Percentiles rank a stretch among this genome's conserved stretches.
These are phyloP conservation scores for Achlya hypogyna DNA, from an alignment of 352 stramenopile species.

Conservation along the genomic window DNA sequence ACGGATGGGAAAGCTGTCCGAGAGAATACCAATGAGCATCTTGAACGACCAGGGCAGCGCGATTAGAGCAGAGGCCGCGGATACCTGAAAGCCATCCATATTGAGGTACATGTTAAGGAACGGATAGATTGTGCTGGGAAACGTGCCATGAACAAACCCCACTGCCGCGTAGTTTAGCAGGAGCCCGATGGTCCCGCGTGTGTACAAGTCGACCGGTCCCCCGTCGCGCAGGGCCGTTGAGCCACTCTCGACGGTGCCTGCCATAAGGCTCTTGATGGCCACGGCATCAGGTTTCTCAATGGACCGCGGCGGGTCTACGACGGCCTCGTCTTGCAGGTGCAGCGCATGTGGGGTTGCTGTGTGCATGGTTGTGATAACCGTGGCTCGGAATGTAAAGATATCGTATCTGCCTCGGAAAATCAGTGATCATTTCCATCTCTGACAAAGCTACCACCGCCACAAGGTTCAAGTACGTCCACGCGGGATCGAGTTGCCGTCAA, in stretches of 20 bases:
- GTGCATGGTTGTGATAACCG: not conserved
- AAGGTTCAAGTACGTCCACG: no score
- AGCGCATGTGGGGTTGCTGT: not conserved
- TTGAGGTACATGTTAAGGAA: conserved; percentile 56
- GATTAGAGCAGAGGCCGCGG: conserved; percentile 33
- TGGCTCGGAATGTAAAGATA: not conserved
- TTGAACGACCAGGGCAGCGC: conserved; percentile 55
- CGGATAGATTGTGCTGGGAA: conserved; percentile 43
- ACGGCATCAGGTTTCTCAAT: no score
- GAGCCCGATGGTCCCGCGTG: conserved; percentile 31
- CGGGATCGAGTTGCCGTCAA: no score
- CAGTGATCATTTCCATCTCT: no score
- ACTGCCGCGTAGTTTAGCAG: conserved; percentile 46
- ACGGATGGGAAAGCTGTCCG: conserved; percentile 46
- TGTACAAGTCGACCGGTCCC: not conserved
- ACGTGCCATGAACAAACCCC: conserved; percentile 38
- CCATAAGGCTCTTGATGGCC: not conserved
- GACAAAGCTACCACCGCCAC: no score
- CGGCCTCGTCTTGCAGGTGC: not conserved
- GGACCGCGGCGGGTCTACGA: not conserved
- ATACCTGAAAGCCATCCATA: conserved; percentile 33
- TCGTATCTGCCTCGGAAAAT: no score
- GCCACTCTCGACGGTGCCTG: not conserved
- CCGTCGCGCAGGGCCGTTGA: not conserved
- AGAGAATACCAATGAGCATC: conserved; percentile 49